Evolutionary conservation across 1,284 basidiomycete species (phyloP), one percentile per base, ranked within the genome.

Genomic region (Lentinula novae-zelandiae): DNA sequence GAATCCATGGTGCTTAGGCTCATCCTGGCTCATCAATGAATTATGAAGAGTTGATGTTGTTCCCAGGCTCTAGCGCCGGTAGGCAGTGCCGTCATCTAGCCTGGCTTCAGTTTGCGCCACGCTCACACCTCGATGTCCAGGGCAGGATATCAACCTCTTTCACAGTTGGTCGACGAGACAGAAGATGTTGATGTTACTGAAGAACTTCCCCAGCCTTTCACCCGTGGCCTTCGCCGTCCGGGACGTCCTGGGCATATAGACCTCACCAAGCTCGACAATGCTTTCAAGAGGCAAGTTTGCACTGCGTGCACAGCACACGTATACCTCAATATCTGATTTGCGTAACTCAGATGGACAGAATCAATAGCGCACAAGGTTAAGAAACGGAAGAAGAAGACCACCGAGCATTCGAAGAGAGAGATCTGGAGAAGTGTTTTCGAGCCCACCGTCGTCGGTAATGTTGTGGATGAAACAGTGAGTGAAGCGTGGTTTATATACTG

Each of bases 401-500:
- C 58, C n/a, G 83, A 83, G 62, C 78, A 84, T 66, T 80, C 82
- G 44, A 81, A 81, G 68, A 86, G 84, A 76, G 83, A 85, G 70
- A 91, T 94, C 68, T 85, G 84, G 79, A 82, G 84, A 63, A 92
- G 88, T 70, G 88, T 91, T 5, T 93, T 93, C 67, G 90, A 90
- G 58, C 87, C 87, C 42, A 75, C 77, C 42, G 69, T 83, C 17
- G 64, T 73, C 62, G 70, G 71, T 48, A 63, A 71, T 33, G 64
- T 66, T 31, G 68, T 76, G 51, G 65, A 69, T 34, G 72, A 64
- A 44, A 70, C 72, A 53, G 84, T 85, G 71, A 66, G 78, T 73
- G 46, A 33, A 62, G 5, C 49, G 27, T n/a, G 17, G 40, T 40
- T 38, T 22, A 46, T 27, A 3, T 27, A 22, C 13, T 46, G 10